These are phyloP conservation scores for Solanum lycopersicoides DNA, from an alignment of 257 asterid genomes.

Conservation along the genomic window DNA sequence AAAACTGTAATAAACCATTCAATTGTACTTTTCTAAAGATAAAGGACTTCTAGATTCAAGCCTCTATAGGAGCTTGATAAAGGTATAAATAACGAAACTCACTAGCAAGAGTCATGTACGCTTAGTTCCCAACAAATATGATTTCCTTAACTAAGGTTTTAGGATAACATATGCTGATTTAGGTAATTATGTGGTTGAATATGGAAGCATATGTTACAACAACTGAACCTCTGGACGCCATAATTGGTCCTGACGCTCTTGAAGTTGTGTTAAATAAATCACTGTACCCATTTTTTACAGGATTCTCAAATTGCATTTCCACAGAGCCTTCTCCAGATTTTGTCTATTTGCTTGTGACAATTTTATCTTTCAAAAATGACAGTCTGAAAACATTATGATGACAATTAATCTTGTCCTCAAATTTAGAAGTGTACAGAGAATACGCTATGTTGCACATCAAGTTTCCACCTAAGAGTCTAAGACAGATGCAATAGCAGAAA, in stretches of 20 bases:
- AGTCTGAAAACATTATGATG: not conserved
- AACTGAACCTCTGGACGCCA: not conserved
- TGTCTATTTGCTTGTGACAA: not conserved
- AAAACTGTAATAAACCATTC: not conserved
- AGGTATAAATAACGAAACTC: not conserved
- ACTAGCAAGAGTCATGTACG: not conserved
- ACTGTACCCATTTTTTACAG: not conserved
- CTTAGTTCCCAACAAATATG: not conserved
- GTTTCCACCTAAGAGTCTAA: not conserved
- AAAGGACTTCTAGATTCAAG: not conserved
- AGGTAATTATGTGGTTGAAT: not conserved
- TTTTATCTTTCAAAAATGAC: not conserved
- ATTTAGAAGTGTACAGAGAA: not conserved
- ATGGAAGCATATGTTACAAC: not conserved
- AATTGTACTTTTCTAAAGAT: not conserved
- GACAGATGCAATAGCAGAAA: not conserved
- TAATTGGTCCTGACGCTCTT: not conserved
- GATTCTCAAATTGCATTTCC: not conserved
- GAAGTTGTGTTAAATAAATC: not conserved
- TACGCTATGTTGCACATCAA: not conserved
- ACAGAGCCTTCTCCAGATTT: not conserved
- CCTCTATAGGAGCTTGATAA: not conserved
- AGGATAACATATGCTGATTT: not conserved
- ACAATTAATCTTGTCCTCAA: not conserved
- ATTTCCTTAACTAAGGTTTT: not conserved